phyloP scores from a whole-genome alignment of 805 yeast species.

The Lachancea cidri region DNA sequence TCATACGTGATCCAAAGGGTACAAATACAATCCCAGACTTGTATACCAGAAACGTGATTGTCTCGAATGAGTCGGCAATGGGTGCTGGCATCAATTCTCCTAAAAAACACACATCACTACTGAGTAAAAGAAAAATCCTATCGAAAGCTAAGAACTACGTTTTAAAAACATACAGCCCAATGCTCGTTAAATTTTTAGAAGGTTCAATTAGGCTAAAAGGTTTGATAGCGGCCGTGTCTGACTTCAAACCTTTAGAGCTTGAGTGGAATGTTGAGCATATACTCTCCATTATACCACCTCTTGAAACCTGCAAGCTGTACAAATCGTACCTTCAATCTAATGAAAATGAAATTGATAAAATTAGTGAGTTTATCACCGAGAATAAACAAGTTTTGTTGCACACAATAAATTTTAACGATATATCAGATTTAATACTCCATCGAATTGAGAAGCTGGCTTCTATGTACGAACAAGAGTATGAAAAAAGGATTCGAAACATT shows the following conservation, averaged over 20 bases:
- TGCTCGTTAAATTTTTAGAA: constrained; percentile 23
- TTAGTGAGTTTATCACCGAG: constrained; percentile 5
- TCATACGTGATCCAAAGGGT: constrained; percentile 35
- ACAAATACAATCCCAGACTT: constrained; percentile 38
- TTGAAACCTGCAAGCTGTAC: constrained; percentile 6
- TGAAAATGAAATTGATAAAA: constrained; percentile 1
- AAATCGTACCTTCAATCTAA: not conserved
- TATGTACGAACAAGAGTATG: constrained; percentile 8
- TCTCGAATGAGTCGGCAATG: constrained; percentile 9
- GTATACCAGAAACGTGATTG: constrained; percentile 36
- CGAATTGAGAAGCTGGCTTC: constrained; percentile 1
- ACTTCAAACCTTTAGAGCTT: constrained; percentile 4
- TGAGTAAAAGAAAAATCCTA: constrained; percentile 32
- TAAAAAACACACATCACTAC: constrained; percentile 31
- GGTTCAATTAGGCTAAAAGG: constrained; percentile 17
- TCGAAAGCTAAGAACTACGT: constrained; percentile 30
- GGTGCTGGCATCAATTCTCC: constrained; percentile 28
- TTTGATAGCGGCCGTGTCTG: constrained; percentile 12
- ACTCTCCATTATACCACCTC: constrained; percentile 6
- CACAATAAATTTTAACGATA: constrained; percentile 16
- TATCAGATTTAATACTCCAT: constrained; percentile 9
- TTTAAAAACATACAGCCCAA: constrained; percentile 29
- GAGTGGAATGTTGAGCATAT: constrained; percentile 2
- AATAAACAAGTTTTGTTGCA: constrained; percentile 9
- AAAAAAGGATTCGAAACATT: constrained; percentile 1